Conservation (phyloP, 2,329 filamentous ascomycete species). For the Claviceps sp. region DNA sequence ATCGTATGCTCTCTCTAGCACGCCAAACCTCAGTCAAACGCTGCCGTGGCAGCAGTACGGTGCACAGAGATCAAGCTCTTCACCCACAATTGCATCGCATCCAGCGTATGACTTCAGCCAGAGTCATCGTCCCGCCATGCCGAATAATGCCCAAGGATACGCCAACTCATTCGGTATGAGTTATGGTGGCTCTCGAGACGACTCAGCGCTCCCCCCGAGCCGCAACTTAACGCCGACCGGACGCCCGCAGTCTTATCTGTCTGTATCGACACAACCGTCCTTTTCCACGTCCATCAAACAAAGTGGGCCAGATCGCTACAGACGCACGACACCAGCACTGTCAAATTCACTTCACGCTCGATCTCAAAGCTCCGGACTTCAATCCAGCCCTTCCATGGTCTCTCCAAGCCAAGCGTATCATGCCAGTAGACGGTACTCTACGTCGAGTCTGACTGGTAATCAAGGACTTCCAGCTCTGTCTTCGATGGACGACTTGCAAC, state of each 20-base stretch:
- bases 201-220: slow-evolving; percentile 31
- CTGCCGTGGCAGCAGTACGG: slow-evolving; percentile 37
- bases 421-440: slow-evolving; percentile 16
- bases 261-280: slow-evolving; percentile 32
- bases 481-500: slow-evolving; percentile 54
- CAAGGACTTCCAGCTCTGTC: slow-evolving; percentile 25
- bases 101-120: slow-evolving; percentile 12
- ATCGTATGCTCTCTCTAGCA: slow-evolving; percentile 63
- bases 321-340: slow-evolving; percentile 46
- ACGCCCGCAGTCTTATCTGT: slow-evolving; percentile 30
- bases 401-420: slow-evolving; percentile 10
- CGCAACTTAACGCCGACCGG: slow-evolving; percentile 26
- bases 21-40: slow-evolving; percentile 48
- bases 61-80: slow-evolving; percentile 34
- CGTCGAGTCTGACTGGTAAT: slow-evolving; percentile 37
- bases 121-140: slow-evolving; percentile 10
- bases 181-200: slow-evolving; percentile 35
- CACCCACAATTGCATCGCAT: slow-evolving; percentile 27
- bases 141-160: slow-evolving; percentile 26
- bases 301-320: slow-evolving; percentile 62
- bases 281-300: slow-evolving; percentile 28
- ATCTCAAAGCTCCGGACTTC: slow-evolving; percentile 22
- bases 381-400: slow-evolving; percentile 17
- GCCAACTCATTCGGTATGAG: slow-evolving; percentile 22
- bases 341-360: slow-evolving; percentile 20